Evolutionary conservation across 306 rosid species (phyloP), one percentile per base, ranked within the genome.

Genomic region (Ceratonia siliqua): DNA sequence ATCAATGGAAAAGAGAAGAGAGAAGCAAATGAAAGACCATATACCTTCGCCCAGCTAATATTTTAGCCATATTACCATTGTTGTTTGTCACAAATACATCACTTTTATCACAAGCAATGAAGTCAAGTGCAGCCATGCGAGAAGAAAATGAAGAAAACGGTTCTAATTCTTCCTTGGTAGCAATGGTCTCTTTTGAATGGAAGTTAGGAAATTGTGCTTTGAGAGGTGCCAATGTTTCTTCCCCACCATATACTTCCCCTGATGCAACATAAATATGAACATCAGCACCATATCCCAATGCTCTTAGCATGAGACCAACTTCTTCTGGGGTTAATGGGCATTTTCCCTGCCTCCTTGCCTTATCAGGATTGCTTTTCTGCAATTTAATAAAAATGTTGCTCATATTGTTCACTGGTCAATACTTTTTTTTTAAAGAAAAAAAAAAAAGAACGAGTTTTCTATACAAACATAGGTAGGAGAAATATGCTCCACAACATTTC

Each of bases 81-180:
- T 95, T 95, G 84, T 95, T 95, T 64, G 99, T 95, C 62, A 92
- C 99, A 87, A 95, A 95, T 49, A 95, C 97, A 76, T 95, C 98
- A 35, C 99, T 92, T 85, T 87, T 97, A 76, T 92, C 99, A 38
- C 99, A 95, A 50, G 89, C 99, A 59, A 89, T 81, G 78, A 92
- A 95, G 78, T 95, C 99, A 36, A 95, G 96, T 12, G 99, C 99
- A 81, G 99, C 99, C 99, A 95, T 92, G 70, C 99, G 99, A 86
- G 99, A 90, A 80, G 99, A 95, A 89, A 86, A 95, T 21, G 93
- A 75, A 86, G 92, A 81, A 86, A 90, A 95, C 70, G 92, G 85
- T 54, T 86, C 89, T 82, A 95, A 59, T 75, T 92, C 98, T 70
- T 89, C 91, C 82, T 86, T 90, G 41, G 91, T 73, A 62, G 98